A percentile compares a stretch with the other conserved stretches of the same genome.
Evolutionary conservation across 2,329 filamentous ascomycete genomes (phyloP).

Genomic region (Chaetomiaceae sp.): DNA sequence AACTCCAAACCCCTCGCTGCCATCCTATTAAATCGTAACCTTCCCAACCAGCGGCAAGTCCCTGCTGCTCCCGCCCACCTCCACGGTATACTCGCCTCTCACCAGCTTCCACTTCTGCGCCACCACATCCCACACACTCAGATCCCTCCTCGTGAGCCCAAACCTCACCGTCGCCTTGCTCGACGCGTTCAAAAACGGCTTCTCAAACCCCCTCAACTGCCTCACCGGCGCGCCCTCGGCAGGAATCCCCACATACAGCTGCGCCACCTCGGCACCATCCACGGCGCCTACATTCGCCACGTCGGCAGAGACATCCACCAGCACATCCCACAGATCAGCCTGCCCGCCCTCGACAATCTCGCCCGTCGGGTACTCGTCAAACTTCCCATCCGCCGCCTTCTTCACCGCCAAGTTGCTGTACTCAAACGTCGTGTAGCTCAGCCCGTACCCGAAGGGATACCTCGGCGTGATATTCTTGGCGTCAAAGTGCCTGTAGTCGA

Average conservation of each 20-base stretch:
- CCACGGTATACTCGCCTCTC: conserved; percentile 40
- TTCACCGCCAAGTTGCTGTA: conserved; percentile 41
- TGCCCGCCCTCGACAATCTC: conserved; percentile 41
- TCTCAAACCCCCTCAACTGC: conserved; percentile 64
- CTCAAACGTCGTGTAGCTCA: conserved; percentile 51
- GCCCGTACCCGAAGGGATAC: conserved; percentile 53
- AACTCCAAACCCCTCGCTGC: background rate
- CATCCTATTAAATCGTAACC: conserved; percentile 32
- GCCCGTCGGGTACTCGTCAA: conserved; percentile 36
- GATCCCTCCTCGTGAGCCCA: conserved; percentile 54
- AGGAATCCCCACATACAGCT: conserved; percentile 45
- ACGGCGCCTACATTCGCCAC: conserved; percentile 40
- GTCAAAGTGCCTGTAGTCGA: conserved; percentile 54
- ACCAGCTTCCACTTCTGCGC: conserved; percentile 57
- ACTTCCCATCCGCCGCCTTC: conserved; percentile 26
- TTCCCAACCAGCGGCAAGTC: conserved; percentile 38
- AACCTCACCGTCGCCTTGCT: conserved; percentile 44
- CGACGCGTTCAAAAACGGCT: conserved; percentile 46
- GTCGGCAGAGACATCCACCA: conserved; percentile 36
- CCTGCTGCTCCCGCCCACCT: conserved; percentile 45
- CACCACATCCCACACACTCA: conserved; percentile 61
- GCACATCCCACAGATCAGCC: conserved; percentile 43
- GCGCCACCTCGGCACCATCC: conserved; percentile 43
- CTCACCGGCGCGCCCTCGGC: conserved; percentile 40
- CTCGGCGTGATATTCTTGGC: conserved; percentile 42